Base-by-base conservation (phyloP, 345 rosid species). In the Brassica rapa region DNA sequence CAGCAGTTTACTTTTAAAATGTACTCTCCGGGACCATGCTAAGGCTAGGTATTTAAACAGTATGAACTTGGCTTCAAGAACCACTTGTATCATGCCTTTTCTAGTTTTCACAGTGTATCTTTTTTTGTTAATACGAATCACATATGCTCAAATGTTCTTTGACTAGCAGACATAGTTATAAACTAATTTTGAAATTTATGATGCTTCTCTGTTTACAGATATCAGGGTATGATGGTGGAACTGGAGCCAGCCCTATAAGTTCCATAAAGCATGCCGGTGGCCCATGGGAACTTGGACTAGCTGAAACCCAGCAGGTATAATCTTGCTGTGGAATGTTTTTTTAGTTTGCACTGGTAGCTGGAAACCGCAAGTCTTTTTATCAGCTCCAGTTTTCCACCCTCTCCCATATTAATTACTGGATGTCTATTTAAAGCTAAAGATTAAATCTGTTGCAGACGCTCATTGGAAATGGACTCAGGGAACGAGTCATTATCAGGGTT, bases 231-330 rank as follows among this genome's bases (percentile, higher is more conserved):
- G 98, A 95, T 87, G 98, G 98, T 74, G 99, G 98, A 80, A 95
- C 99, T 56, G 98, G 99, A 79, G 99, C 99, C 53, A 95, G 98
- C 78, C 99, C 98, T 33, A 89, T 95, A 80, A 95, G 98, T 83
- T 95, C 99, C 72, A 95, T 93, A 81, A 95, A 95, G 86, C 98
- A 95, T 86, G 99, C 99, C 69, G 98, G 99, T 81, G 99, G 98
- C 53, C 99, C 99, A 65, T 95, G 98, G 98, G 99, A 95, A 80
- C 96, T 95, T 82, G 99, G 98, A 55, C 83, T 95, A 69, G 88
- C 97, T 39, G 99, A 95, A 86, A 85, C 93, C 55, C 92, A 91
- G 82, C 90, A 93, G 93, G 98, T 95, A 66, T 19, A 19, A 19
- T 19, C 19, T 19, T 19, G 19, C 19, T 19, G 19, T 19, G 19